Evolutionary conservation across 2,329 filamentous ascomycete species (phyloP).

Genomic region (Fusarium sarcochroum): DNA sequence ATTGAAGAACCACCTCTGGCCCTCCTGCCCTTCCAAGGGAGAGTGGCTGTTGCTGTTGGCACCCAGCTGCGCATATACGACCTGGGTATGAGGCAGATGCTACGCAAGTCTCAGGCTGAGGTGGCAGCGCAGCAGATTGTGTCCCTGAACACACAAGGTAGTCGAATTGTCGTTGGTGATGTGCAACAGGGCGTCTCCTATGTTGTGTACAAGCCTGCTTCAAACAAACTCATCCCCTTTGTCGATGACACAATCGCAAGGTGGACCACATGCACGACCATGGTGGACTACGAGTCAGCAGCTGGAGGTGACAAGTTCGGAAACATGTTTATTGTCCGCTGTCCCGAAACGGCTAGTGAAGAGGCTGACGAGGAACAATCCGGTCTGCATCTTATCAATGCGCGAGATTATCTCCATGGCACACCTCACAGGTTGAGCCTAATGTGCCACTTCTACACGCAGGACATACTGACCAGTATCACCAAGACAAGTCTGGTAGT

Average conservation of each 20-base stretch:
- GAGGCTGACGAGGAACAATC: conserved; percentile 94
- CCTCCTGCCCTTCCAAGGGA: conserved; percentile 93
- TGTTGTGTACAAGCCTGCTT: conserved; percentile 92
- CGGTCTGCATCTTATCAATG: conserved; percentile 91
- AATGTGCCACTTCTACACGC: conserved; percentile 89
- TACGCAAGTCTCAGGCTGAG: conserved; percentile 90
- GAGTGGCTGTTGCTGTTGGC: conserved; percentile 87
- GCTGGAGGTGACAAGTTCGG: conserved; percentile 98
- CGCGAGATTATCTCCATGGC: conserved; percentile 90
- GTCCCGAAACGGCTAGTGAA: conserved; percentile 86
- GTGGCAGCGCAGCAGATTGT: conserved; percentile 87
- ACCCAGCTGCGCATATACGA: conserved; percentile 89
- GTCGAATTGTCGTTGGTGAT: conserved; percentile 91
- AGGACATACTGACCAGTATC: conserved; percentile 93
- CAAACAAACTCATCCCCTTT: conserved; percentile 94
- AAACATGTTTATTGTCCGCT: conserved; percentile 93
- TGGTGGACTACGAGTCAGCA: conserved; percentile 97
- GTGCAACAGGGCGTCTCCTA: conserved; percentile 93
- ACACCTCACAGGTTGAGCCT: conserved; percentile 87
- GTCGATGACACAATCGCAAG: conserved; percentile 89
- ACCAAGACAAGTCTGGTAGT: conserved; percentile 91
- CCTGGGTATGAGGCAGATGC: conserved; percentile 89
- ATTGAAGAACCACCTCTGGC: conserved; percentile 90
- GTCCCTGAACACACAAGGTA: conserved; percentile 89
- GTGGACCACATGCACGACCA: conserved; percentile 91